A percentile compares a stretch with the other conserved stretches of the same genome.
Conservation (phyloP, 306 rosid genomes). For the Trichosanthes truncata region DNA sequence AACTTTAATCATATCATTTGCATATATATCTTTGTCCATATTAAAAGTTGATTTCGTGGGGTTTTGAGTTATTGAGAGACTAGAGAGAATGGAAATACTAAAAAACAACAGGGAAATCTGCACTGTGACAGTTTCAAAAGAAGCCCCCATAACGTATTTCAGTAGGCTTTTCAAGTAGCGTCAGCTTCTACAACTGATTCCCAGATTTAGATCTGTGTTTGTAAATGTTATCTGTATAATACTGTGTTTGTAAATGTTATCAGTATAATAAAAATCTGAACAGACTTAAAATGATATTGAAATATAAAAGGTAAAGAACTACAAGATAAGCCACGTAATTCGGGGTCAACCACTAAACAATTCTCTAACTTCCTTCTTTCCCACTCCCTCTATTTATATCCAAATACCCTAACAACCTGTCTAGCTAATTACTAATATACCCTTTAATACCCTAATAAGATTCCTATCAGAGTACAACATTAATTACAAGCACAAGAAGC, state of each 20-base stretch:
- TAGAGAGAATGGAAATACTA: not conserved
- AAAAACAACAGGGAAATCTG: not conserved
- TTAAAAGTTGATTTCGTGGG: not conserved
- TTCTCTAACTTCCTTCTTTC: not conserved
- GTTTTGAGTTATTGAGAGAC: not conserved
- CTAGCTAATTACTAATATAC: not conserved
- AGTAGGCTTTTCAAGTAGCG: constrained; percentile 6
- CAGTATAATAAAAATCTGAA: not conserved
- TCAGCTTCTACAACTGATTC: constrained; percentile 2
- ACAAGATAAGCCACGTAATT: too few relatives aligned
- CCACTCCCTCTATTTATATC: not conserved
- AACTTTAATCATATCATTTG: not conserved
- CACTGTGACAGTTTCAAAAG: not conserved
- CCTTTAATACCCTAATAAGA: not conserved
- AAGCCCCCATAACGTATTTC: not conserved
- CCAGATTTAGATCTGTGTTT: not conserved
- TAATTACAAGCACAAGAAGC: not conserved
- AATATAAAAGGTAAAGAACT: too few relatives aligned
- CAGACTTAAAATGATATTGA: too few relatives aligned
- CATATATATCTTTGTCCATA: not conserved
- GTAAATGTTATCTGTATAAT: not conserved
- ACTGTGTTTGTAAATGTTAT: not conserved
- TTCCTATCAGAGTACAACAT: not conserved
- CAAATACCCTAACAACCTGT: not conserved
- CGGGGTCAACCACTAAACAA: too few relatives aligned